These are phyloP conservation scores for Coemansia sp. DNA, from an alignment of 192 early-diverging fungal genomes.

Conservation along the genomic window DNA sequence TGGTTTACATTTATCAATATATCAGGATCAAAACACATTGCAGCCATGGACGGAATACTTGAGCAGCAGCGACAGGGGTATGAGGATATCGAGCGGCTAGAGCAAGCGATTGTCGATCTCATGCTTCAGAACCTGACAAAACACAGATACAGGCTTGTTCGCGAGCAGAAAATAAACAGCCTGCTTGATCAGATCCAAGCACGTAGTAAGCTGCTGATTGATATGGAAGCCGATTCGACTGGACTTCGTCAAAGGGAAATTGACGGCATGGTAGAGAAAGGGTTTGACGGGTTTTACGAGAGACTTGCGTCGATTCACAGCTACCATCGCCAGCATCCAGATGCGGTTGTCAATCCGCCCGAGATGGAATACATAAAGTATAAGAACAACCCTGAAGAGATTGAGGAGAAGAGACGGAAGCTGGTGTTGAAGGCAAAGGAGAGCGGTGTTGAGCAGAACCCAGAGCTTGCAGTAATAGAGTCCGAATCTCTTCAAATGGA, in stretches of 20 bases:
- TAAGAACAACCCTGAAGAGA: conserved; percentile 42
- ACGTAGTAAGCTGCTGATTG: conserved; percentile 62
- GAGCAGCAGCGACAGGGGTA: conserved; percentile 76
- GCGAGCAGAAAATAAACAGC: conserved; percentile 76
- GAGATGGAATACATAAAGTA: conserved; percentile 76
- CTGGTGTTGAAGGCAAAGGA: conserved; percentile 28
- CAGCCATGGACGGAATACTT: conserved; percentile 61
- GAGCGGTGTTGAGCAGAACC: conserved; percentile 15
- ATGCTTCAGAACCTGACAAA: conserved; percentile 74
- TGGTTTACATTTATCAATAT: not conserved
- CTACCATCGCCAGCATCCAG: conserved; percentile 77
- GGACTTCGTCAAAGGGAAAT: conserved; percentile 72
- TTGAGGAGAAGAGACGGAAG: conserved; percentile 52
- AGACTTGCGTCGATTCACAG: conserved; percentile 79
- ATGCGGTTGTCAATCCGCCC: conserved; percentile 72
- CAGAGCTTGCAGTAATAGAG: conserved; percentile 5
- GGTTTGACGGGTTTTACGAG: conserved; percentile 87
- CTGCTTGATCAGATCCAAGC: conserved; percentile 71
- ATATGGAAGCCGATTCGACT: conserved; percentile 71
- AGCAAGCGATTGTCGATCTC: conserved; percentile 82
- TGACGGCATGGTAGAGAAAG: conserved; percentile 65
- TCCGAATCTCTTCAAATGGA: not conserved
- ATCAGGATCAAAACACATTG: not conserved
- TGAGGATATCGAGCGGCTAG: conserved; percentile 92
- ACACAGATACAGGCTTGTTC: conserved; percentile 78